Evolutionary conservation across 2,329 filamentous ascomycete genomes (phyloP).

Genomic region (Colletotrichum sp.): DNA sequence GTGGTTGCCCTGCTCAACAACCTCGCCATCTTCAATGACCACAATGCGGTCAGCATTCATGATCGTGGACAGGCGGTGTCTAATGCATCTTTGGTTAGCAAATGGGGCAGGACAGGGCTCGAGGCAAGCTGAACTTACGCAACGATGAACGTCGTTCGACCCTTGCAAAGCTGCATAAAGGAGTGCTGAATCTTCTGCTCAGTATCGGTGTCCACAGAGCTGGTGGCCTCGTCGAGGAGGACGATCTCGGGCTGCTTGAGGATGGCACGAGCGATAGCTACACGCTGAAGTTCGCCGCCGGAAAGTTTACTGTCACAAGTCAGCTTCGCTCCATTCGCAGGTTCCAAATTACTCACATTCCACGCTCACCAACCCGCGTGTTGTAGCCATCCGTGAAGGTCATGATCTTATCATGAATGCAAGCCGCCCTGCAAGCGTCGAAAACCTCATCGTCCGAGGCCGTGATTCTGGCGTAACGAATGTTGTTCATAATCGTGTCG

Average conservation of each 20-base stretch:
- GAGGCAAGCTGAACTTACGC: conserved; percentile 49
- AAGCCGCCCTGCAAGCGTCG: conserved; percentile 59
- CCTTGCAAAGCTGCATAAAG: conserved; percentile 60
- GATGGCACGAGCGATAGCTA: conserved; percentile 74
- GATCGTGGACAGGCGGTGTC: conserved; percentile 73
- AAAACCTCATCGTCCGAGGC: conserved; percentile 61
- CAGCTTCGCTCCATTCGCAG: conserved; percentile 9
- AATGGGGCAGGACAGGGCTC: too few relatives aligned
- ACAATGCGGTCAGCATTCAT: conserved; percentile 72
- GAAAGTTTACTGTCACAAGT: conserved; percentile 58
- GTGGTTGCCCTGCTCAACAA: conserved; percentile 69
- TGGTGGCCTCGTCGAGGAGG: conserved; percentile 80
- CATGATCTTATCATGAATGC: conserved; percentile 63
- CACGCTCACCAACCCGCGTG: conserved; percentile 55
- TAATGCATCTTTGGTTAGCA: conserved; percentile 30
- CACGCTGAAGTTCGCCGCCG: conserved; percentile 69
- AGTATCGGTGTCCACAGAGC: conserved; percentile 74
- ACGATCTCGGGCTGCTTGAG: conserved; percentile 78
- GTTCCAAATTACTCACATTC: conserved; percentile 39
- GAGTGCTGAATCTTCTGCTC: conserved; percentile 71
- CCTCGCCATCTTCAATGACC: conserved; percentile 65
- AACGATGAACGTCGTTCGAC: conserved; percentile 70
- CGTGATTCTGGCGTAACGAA: conserved; percentile 59
- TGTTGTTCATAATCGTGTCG: conserved; percentile 64
- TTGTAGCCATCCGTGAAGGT: conserved; percentile 57